A percentile compares a stretch with the other conserved stretches of the same genome.
Conservation (phyloP, 1,139 yeast genomes). For the Scheffersomyces cryptocercus region DNA sequence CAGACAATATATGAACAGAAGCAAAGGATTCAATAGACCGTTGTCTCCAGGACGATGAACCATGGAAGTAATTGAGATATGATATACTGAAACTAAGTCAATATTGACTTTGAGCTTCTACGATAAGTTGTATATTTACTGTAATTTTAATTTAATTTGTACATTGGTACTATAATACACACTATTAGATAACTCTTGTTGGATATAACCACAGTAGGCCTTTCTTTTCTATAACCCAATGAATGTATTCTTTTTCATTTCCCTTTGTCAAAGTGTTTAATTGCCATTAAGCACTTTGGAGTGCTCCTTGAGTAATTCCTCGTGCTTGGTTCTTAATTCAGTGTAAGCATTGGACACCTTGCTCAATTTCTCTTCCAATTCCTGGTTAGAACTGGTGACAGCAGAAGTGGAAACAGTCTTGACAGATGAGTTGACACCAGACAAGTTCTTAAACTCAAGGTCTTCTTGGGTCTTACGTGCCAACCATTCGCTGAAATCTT, state of each 20-base stretch:
- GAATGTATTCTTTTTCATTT: no score
- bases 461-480: conserved; percentile 52
- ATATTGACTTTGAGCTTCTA: no score
- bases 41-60: conserved; percentile 48
- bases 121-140: no score
- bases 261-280: background rate
- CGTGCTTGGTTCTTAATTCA: conserved; percentile 61
- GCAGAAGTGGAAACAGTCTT: conserved; percentile 14
- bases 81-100: no score
- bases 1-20: conserved; percentile 69
- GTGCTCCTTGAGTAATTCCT: conserved; percentile 57
- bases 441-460: conserved; percentile 45
- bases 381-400: conserved; percentile 15
- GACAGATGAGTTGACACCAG: conserved; percentile 39
- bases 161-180: no score
- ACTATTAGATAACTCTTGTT: no score
- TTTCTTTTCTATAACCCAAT: no score
- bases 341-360: conserved; percentile 58
- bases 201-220: no score
- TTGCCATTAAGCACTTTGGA: conserved; percentile 30
- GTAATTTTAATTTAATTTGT: no score
- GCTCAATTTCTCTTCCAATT: conserved; percentile 47
- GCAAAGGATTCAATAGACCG: conserved; percentile 61
- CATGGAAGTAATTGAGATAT: no score
- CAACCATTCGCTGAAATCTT: conserved; percentile 43